phyloP scores from a whole-genome alignment of 148 eudicot species.

The Dianthus caryophyllus region DNA sequence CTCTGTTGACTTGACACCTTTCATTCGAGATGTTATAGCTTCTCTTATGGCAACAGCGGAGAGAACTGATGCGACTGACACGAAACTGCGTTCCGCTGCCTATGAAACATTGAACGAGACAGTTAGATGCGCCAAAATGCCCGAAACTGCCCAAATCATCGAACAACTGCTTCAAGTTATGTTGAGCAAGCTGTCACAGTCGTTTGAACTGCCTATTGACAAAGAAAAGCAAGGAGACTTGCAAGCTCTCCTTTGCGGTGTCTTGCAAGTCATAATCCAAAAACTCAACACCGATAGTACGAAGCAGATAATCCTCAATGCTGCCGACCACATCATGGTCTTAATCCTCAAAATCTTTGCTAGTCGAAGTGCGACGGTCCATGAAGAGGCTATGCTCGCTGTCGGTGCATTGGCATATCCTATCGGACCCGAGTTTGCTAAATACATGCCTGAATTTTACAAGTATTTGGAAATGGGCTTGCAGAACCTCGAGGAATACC shows the following conservation, averaged over 20 bases:
- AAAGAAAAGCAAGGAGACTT: constrained; percentile 61
- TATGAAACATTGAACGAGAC: constrained; percentile 68
- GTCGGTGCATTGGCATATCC: constrained; percentile 73
- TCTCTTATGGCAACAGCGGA: constrained; percentile 50
- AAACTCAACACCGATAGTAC: constrained; percentile 43
- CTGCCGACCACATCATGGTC: constrained; percentile 47
- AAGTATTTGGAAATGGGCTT: constrained; percentile 70
- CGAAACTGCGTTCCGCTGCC: constrained; percentile 55
- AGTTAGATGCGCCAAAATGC: constrained; percentile 47
- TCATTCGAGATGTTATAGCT: constrained; percentile 43
- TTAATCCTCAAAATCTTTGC: constrained; percentile 51
- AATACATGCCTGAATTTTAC: constrained; percentile 67
- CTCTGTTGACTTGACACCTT: constrained; percentile 48
- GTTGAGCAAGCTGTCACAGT: constrained; percentile 43
- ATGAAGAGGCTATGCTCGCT: constrained; percentile 80
- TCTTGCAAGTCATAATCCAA: constrained; percentile 55
- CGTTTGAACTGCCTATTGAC: constrained; percentile 50
- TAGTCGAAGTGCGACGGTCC: constrained; percentile 61
- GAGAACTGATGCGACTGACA: constrained; percentile 45
- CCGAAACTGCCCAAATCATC: constrained; percentile 43
- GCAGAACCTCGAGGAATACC: constrained; percentile 75
- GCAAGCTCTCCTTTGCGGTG: constrained; percentile 65
- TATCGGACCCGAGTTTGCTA: constrained; percentile 52
- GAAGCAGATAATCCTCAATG: constrained; percentile 33
- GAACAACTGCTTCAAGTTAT: constrained; percentile 46